Evolutionary conservation across 148 eudicot genomes (phyloP).

Genomic region (Rhododendron griersonianum): DNA sequence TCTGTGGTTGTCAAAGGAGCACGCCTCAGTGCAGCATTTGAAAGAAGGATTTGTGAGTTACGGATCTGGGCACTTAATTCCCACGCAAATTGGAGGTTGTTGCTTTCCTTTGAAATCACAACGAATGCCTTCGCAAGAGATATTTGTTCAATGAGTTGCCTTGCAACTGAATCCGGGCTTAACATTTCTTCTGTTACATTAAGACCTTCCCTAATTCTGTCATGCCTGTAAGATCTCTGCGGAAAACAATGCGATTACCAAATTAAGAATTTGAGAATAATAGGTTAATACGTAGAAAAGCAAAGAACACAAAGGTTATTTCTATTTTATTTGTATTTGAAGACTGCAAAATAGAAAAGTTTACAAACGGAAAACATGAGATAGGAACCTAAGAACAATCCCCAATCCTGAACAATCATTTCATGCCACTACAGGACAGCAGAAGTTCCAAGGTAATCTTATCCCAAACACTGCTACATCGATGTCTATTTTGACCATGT

Average conservation of each 20-base stretch:
- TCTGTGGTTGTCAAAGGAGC: conserved; percentile 60
- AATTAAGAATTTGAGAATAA: background rate
- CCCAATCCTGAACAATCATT: background rate
- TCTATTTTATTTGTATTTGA: background rate
- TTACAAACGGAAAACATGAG: background rate
- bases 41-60: conserved; percentile 72
- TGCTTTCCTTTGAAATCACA: conserved; percentile 86
- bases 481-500: background rate
- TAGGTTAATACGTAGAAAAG: background rate
- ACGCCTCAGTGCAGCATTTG: conserved; percentile 71
- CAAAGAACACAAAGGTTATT: background rate
- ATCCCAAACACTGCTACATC: background rate
- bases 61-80: conserved; percentile 87
- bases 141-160: conserved; percentile 41
- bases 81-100: conserved; percentile 86
- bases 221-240: conserved; percentile 33
- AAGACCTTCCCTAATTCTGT: conserved; percentile 30
- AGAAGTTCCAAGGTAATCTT: background rate
- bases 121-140: conserved; percentile 51
- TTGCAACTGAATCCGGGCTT: conserved; percentile 25
- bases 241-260: background rate
- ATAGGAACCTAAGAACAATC: background rate
- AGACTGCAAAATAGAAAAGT: background rate
- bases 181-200: conserved; percentile 38
- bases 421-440: background rate